Evolutionary conservation across 345 rosid species (phyloP).

Genomic region (Eucalyptus erythrocorys): DNA sequence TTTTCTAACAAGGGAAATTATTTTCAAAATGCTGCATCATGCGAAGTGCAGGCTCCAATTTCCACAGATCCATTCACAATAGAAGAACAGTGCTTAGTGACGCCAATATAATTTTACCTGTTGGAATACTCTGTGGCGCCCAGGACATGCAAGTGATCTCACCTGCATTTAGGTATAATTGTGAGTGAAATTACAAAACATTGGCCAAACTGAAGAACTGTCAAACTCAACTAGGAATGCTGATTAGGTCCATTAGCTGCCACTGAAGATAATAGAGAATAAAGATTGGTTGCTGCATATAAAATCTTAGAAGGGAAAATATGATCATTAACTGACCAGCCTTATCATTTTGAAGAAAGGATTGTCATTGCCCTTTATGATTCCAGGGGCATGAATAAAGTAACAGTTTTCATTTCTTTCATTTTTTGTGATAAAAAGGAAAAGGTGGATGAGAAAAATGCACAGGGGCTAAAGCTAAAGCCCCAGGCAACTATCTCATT

Average conservation of each 20-base stretch:
- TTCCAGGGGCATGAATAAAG: not conserved
- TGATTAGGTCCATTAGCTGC: not conserved
- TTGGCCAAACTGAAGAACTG: not conserved
- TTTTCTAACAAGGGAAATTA: not conserved
- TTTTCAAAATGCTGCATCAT: not conserved
- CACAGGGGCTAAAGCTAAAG: not conserved
- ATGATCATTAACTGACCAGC: not conserved
- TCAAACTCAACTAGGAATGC: not conserved
- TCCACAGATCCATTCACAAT: not conserved
- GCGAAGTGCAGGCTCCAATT: not conserved
- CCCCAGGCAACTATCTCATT: not conserved
- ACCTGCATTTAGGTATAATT: slow-evolving; percentile 29
- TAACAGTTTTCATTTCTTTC: not conserved
- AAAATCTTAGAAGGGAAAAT: not conserved
- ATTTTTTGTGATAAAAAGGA: not conserved
- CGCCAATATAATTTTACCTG: slow-evolving; percentile 22
- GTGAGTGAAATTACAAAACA: not conserved
- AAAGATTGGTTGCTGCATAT: not conserved
- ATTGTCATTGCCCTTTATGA: not conserved
- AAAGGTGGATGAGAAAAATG: not conserved
- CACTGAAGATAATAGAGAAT: not conserved
- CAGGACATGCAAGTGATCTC: slow-evolving; percentile 73
- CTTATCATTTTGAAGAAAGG: not conserved
- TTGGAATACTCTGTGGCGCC: slow-evolving; percentile 56
- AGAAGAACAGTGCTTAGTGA: not conserved